Evolutionary conservation across 2,329 filamentous ascomycete genomes (phyloP).

Genomic region (Biscogniauxia marginata): DNA sequence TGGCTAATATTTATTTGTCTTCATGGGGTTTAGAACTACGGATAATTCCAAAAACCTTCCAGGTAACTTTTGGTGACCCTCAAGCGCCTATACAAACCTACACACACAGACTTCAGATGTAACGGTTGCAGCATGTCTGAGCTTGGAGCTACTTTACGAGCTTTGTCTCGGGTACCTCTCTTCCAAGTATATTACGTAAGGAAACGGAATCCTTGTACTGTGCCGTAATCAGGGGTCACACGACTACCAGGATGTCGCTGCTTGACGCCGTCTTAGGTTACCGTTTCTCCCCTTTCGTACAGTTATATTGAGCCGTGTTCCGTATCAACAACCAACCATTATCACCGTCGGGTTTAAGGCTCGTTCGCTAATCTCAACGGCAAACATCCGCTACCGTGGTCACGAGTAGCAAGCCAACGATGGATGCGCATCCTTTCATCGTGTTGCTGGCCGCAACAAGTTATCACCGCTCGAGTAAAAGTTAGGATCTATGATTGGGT

Average conservation of each 20-base stretch:
- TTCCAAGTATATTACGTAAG: background rate
- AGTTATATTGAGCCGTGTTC: background rate
- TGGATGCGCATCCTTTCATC: background rate
- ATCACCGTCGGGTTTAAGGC: background rate
- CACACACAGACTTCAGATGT: background rate
- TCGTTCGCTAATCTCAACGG: background rate
- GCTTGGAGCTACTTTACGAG: background rate
- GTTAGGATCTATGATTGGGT: background rate
- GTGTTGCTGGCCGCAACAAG: background rate
- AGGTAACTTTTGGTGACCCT: background rate
- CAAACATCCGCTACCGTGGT: background rate
- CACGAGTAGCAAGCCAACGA: no score
- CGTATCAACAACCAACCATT: background rate
- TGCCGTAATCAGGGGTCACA: background rate
- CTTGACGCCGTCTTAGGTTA: background rate
- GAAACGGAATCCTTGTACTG: background rate
- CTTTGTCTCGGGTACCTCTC: background rate
- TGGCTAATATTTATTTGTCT: no score
- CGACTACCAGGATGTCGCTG: background rate
- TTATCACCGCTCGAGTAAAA: background rate
- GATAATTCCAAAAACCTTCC: background rate
- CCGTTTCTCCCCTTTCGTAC: background rate
- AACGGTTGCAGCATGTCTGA: background rate
- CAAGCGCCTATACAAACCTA: no score
- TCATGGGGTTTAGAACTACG: background rate